Conservation (phyloP, 106 monocot genomes). For the Dendrobium chrysotoxum region DNA sequence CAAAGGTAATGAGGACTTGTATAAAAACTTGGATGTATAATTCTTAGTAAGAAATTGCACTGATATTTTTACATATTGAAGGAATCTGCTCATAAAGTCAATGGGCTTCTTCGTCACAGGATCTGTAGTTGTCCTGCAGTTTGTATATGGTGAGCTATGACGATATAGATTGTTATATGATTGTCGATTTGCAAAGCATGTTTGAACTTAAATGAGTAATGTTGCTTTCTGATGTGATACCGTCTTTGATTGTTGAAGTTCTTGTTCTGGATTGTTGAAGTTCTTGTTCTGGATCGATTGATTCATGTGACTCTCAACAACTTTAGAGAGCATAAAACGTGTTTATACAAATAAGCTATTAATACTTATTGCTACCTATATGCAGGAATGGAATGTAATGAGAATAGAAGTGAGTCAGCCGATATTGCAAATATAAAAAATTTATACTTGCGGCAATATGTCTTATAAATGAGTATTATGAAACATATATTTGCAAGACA, state of each 20-base stretch:
- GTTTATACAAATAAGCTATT: too few relatives aligned
- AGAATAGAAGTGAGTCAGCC: too few relatives aligned
- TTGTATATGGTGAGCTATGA: slow-evolving; percentile 36
- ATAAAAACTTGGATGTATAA: not conserved
- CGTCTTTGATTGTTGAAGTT: slow-evolving; percentile 27
- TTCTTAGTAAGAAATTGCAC: not conserved
- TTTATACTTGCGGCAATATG: too few relatives aligned
- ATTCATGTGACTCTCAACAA: slow-evolving; percentile 40
- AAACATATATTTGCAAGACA: too few relatives aligned
- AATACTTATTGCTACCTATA: too few relatives aligned
- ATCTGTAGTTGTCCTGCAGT: slow-evolving; percentile 44
- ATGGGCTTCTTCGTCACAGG: slow-evolving; percentile 27
- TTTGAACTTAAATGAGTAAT: not conserved
- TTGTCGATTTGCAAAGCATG: not conserved
- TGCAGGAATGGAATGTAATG: too few relatives aligned
- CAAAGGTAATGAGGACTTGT: slow-evolving; percentile 25
- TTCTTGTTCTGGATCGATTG: too few relatives aligned
- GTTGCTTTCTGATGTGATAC: not conserved
- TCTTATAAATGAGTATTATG: too few relatives aligned
- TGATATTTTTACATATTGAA: slow-evolving; percentile 12
- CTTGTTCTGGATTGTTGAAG: slow-evolving; percentile 42
- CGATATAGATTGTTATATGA: not conserved
- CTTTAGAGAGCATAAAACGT: too few relatives aligned
- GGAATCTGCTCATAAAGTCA: slow-evolving; percentile 18
- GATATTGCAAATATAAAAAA: too few relatives aligned